Evolutionary conservation across 148 eudicot genomes (phyloP).

Genomic region (Camellia lanceoleosa): DNA sequence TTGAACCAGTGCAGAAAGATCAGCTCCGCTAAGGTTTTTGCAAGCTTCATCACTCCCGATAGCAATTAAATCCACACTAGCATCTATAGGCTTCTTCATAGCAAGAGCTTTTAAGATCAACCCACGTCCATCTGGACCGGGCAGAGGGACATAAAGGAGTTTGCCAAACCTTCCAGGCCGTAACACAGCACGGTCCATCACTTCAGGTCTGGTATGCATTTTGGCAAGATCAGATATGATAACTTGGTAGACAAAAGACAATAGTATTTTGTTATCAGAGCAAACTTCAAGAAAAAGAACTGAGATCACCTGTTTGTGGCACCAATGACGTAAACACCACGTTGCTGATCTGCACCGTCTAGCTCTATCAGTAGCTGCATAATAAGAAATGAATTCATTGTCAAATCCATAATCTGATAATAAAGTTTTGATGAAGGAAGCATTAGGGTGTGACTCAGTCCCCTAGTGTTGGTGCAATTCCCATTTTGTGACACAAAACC

Average conservation of each 20-base stretch:
- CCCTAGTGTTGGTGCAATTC: no score
- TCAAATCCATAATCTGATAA: neutral
- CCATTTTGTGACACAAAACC: no score
- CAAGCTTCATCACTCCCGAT: conserved; percentile 52
- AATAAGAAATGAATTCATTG: conserved; percentile 10
- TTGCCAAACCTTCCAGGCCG: conserved; percentile 86
- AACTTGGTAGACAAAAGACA: neutral
- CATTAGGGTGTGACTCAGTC: neutral
- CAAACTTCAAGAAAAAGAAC: neutral
- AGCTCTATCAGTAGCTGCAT: conserved; percentile 80
- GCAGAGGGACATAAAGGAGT: conserved; percentile 66
- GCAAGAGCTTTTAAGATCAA: conserved; percentile 67
- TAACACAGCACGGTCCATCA: conserved; percentile 67
- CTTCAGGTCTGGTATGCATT: conserved; percentile 59
- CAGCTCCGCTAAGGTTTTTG: conserved; percentile 79
- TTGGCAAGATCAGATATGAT: neutral
- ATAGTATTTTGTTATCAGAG: neutral
- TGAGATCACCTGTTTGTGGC: conserved; percentile 76
- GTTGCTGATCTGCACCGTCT: conserved; percentile 67
- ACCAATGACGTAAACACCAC: conserved; percentile 85
- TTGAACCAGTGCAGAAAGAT: conserved; percentile 76
- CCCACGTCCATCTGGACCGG: conserved; percentile 65
- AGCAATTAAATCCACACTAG: conserved; percentile 62
- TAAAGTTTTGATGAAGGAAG: neutral
- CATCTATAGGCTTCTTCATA: conserved; percentile 62